Base-by-base conservation (phyloP, 495 filamentous ascomycete species). In the Astrothelium macrocarpum region DNA sequence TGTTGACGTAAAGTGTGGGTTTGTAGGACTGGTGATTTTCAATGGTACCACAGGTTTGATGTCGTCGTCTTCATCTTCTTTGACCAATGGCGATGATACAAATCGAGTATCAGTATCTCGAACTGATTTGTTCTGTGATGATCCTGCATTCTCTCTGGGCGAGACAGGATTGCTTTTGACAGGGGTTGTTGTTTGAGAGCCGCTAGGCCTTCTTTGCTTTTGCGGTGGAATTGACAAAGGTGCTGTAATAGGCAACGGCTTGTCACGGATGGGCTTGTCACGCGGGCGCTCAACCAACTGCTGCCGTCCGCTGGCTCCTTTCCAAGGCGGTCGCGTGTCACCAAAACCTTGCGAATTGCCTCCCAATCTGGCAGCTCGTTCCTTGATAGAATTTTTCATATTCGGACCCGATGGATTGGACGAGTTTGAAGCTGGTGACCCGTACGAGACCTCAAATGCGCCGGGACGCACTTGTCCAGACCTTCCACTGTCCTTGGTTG, bases 231-330 rank as follows among this genome's bases (percentile, higher is more conserved):
- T 56, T 29, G 49, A 56, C 49, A 56, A 56, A n/a, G 31, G 28
- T 14, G 62, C 25, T 58, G 43, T 29, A 46, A 58, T 26, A 11
- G 43, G 62, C 16, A 28, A 46, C 31, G 32, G 49, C n/a, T 43
- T 53, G 2, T 53, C 36, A 28, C 31, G 62, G 5, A 59, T 10
- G 20, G 43, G 43, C 14, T 63, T 63, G 49, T 63, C 62, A 10
- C 25, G 14, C 18, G 75, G 59, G 11, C 74, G 75, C 29, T 71
- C 65, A 14, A 80, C 69, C 49, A 82, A 78, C 29, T 75, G 72
- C 26, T 73, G 67, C 29, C 80, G 79, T 58, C 80, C 80, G 66
- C 75, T 80, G 31, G 78, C 74, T 36, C 81, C 78, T 59, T 76
- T 81, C 81, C 81, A 84, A 4, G 43, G 49, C 2, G 49, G 49